phyloP scores from a whole-genome alignment of 305 asterid species.

The Fraxinus paxiana region DNA sequence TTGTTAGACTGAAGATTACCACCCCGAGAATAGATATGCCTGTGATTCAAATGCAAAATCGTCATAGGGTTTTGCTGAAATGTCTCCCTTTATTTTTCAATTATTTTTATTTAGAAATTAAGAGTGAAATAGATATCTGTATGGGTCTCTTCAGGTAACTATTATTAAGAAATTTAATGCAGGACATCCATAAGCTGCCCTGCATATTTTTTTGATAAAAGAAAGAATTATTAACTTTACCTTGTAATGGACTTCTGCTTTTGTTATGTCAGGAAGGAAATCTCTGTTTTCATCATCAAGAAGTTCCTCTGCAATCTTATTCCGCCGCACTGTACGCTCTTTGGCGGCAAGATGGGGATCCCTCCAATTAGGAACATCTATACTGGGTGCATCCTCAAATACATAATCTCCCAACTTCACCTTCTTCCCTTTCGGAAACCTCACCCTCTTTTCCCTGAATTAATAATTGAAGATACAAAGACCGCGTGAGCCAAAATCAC shows the following conservation, averaged over 20 bases:
- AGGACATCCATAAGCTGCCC: background rate
- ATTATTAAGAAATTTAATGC: background rate
- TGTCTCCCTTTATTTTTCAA: background rate
- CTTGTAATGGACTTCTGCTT: constrained; percentile 70
- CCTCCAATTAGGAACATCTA: constrained; percentile 34
- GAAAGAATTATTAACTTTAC: constrained; percentile 20
- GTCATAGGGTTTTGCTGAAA: background rate
- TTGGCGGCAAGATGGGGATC: constrained; percentile 63
- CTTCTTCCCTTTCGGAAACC: constrained; percentile 97
- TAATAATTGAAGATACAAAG: background rate
- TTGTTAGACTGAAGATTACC: background rate
- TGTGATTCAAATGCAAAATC: background rate
- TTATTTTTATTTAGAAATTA: background rate
- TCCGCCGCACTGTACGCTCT: constrained; percentile 58
- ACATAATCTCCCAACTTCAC: constrained; percentile 53
- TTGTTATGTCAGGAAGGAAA: constrained; percentile 47
- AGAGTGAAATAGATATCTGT: background rate
- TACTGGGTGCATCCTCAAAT: constrained; percentile 27
- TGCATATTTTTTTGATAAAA: background rate
- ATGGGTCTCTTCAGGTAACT: background rate
- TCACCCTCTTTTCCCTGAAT: constrained; percentile 65
- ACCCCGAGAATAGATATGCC: background rate
- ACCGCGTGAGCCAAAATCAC: constrained; percentile 7
- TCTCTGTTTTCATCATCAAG: constrained; percentile 48
- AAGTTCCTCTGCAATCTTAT: constrained; percentile 43